These are phyloP conservation scores for Lentinula raphanica DNA, from an alignment of 768 basidiomycete species.

Conservation along the genomic window DNA sequence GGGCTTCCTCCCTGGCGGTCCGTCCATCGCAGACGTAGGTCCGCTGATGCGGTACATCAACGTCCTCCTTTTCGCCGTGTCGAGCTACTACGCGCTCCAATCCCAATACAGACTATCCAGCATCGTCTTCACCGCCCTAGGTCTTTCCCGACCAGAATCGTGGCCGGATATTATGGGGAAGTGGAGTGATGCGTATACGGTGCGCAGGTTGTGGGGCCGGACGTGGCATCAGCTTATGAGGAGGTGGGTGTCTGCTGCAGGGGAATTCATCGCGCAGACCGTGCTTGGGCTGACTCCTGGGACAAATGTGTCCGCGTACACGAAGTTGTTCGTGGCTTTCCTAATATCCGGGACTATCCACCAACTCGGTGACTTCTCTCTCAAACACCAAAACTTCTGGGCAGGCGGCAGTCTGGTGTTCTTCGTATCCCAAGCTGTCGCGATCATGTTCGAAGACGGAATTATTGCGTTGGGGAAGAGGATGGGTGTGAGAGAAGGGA, in stretches of 20 bases:
- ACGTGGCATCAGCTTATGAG: conserved; percentile 23
- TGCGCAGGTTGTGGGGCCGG: conserved; percentile 29
- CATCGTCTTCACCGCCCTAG: conserved; percentile 9
- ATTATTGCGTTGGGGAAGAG: conserved; percentile 16
- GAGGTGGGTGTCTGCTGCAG: neutral
- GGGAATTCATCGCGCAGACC: neutral
- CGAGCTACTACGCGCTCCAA: conserved; percentile 14
- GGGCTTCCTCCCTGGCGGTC: conserved; percentile 11
- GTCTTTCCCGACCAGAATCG: conserved; percentile 16
- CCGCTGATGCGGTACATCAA: conserved; percentile 13
- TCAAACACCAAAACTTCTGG: neutral
- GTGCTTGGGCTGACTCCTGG: conserved; percentile 7
- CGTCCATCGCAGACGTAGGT: conserved; percentile 9
- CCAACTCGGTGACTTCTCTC: conserved; percentile 9
- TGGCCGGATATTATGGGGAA: conserved; percentile 28
- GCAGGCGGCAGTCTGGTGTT: conserved; percentile 16
- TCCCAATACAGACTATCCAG: conserved; percentile 8
- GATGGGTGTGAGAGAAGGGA: conserved; percentile 11
- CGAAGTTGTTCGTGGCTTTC: conserved; percentile 10
- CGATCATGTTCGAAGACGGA: conserved; percentile 29
- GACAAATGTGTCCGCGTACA: conserved; percentile 7
- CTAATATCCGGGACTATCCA: conserved; percentile 12
- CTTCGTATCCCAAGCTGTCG: conserved; percentile 27
- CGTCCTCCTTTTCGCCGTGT: conserved; percentile 18
- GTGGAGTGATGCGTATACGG: conserved; percentile 24